Evolutionary conservation across 371 early-diverging fungal species (phyloP), one percentile per base, ranked within the genome.

Genomic region (Mucor circinelloides): DNA sequence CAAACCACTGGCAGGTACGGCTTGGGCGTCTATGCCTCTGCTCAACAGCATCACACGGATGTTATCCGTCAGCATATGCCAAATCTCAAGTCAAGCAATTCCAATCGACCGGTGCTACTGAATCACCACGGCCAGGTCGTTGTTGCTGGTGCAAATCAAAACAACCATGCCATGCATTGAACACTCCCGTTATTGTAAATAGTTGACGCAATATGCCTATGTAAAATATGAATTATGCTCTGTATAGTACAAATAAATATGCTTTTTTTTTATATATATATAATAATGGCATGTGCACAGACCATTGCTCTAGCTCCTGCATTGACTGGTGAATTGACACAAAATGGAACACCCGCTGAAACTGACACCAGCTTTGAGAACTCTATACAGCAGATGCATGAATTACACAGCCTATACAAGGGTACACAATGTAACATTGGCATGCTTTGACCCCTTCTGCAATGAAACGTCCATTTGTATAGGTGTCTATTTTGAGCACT

Each of bases 1-100:
- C 50, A 63, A 36, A 36, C n/a, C n/a, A 52, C 63, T 10, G 40
- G 38, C 3, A 17, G 60, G 19, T 66, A 60, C 44, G 83, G 83
- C 21, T 56, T 82, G 48, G 83, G 83, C 28, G 76, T 82, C 2
- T 82, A 82, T 70, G 83, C 83, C 9, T 82, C 83, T 28, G 83
- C 83, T 12, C 83, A 82, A 42, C 83, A 82, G 32, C 83, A 82
- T 58, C 83, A 80, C 50, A 76, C 69, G 17, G 83, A 82, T 68
- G 83, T 82, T 4, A 80, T 82, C 30, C 68, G 79, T 17, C 80
- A 76, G 38, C 83, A 82, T 64, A 66, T 77, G 58, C 78, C 81
- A 30, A 28, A 27, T 6, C 13, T 66, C 0, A 66, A 66, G 38
- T 65, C 58, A 27, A 56, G 56, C 10, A 62, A 67, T n/a, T 59